A percentile compares a stretch with the other conserved stretches of the same genome.
phyloP scores from a whole-genome alignment of 2,329 filamentous ascomycete genomes.

The Diaporthe citrichinensis region DNA sequence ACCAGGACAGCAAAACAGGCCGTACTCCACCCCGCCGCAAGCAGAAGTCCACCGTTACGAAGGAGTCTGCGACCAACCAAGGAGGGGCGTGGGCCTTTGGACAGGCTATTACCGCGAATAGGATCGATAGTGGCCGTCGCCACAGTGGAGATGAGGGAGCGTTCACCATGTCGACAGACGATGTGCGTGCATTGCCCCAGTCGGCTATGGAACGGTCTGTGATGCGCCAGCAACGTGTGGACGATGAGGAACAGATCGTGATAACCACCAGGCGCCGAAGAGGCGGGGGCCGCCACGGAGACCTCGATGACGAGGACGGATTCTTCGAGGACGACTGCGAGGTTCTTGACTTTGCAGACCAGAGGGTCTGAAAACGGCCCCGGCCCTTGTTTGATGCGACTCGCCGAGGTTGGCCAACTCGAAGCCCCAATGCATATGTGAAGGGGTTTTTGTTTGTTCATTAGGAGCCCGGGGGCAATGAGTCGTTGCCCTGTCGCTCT shows the following conservation, averaged over 20 bases:
- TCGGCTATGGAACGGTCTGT: slow-evolving; percentile 72
- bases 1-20: slow-evolving; percentile 55
- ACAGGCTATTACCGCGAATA: slow-evolving; percentile 63
- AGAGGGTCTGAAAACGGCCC: slow-evolving; percentile 66
- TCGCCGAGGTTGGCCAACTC: slow-evolving; percentile 31
- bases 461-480: slow-evolving; percentile 40
- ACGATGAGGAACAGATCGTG: slow-evolving; percentile 82
- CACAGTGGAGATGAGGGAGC: slow-evolving; percentile 65
- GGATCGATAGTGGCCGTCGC: slow-evolving; percentile 67
- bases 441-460: slow-evolving; percentile 35
- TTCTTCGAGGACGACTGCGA: slow-evolving; percentile 96
- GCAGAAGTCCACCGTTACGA: slow-evolving; percentile 44
- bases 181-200: slow-evolving; percentile 71
- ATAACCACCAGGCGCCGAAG: slow-evolving; percentile 83
- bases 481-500: slow-evolving; percentile 38
- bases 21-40: slow-evolving; percentile 46
- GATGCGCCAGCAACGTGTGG: slow-evolving; percentile 65
- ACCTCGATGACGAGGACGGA: slow-evolving; percentile 76
- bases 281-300: slow-evolving; percentile 64
- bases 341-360: slow-evolving; percentile 87
- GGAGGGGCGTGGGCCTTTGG: slow-evolving; percentile 72
- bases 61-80: slow-evolving; percentile 11
- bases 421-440: slow-evolving; percentile 12
- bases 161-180: slow-evolving; percentile 63
- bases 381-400: slow-evolving; percentile 10